Conservation (phyloP, 2,329 filamentous ascomycete genomes). For the Leptosphaerulina australis region DNA sequence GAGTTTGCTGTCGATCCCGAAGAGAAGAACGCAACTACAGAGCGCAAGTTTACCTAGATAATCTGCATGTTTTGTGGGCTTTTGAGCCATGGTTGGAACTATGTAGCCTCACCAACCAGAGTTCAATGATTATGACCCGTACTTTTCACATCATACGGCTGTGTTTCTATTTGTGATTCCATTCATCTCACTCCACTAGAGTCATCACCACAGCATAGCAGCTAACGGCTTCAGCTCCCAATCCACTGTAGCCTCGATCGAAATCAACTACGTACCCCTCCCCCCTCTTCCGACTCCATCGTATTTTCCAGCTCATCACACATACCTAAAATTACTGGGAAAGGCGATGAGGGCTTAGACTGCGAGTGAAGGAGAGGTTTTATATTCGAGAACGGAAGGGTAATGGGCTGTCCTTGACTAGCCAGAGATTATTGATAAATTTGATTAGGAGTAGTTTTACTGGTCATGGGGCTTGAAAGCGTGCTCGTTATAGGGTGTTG, state of each 20-base stretch:
- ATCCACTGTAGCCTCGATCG: too few species aligned
- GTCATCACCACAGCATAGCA: too few species aligned
- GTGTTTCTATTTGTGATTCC: too few species aligned
- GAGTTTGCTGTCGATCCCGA: constrained; percentile 29
- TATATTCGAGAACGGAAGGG: background rate
- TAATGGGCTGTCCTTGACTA: background rate
- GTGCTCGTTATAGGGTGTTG: background rate
- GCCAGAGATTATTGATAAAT: background rate
- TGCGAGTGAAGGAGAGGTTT: background rate
- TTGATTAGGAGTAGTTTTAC: background rate
- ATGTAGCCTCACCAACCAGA: too few species aligned
- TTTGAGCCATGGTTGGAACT: background rate
- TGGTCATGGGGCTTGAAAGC: too few species aligned
- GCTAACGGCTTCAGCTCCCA: too few species aligned
- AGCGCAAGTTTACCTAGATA: constrained; percentile 17
- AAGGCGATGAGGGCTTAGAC: background rate
- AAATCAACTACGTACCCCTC: too few species aligned
- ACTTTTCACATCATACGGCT: too few species aligned
- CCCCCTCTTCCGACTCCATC: too few species aligned
- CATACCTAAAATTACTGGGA: too few species aligned
- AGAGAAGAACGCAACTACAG: constrained; percentile 24
- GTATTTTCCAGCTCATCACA: too few species aligned
- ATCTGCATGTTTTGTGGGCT: background rate
- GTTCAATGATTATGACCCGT: background rate
- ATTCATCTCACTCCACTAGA: too few species aligned